Evolutionary conservation across 768 basidiomycete genomes (phyloP).

Genomic region (Termitomyces sp.): DNA sequence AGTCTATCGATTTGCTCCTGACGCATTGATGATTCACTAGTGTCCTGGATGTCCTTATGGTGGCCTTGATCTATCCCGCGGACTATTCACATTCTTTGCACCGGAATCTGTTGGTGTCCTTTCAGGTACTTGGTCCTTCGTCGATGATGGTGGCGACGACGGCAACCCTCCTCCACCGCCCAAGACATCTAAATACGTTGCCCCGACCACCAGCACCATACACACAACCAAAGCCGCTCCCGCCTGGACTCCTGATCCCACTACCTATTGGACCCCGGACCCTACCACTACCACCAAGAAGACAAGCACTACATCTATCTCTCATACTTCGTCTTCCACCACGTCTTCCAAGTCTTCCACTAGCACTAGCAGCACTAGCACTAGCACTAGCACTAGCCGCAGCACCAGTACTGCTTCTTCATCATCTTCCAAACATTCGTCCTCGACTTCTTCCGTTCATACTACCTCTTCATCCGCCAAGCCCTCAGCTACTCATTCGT

Average conservation of each 20-base stretch:
- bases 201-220: slow-evolving; percentile 10
- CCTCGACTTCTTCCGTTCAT: background rate
- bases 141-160: slow-evolving; percentile 16
- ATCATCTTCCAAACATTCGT: background rate
- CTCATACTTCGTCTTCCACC: background rate
- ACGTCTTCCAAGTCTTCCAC: background rate
- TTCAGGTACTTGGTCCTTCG: slow-evolving; percentile 43
- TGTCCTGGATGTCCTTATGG: slow-evolving; percentile 28
- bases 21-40: background rate
- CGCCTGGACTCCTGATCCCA: slow-evolving; percentile 13
- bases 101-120: slow-evolving; percentile 36
- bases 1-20: slow-evolving; percentile 11
- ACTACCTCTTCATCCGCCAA: slow-evolving; percentile 2
- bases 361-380: slow-evolving; percentile 5
- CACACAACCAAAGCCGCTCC: slow-evolving; percentile 5
- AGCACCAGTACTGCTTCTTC: slow-evolving; percentile 1
- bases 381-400: background rate
- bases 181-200: slow-evolving; percentile 7
- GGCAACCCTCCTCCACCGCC: slow-evolving; percentile 12
- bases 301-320: background rate
- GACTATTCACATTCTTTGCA: slow-evolving; percentile 52
- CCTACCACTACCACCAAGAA: slow-evolving; percentile 8
- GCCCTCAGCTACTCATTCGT: background rate
- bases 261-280: slow-evolving; percentile 9
- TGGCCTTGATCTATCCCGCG: slow-evolving; percentile 56